These are phyloP conservation scores for Nemania sp. DNA, from an alignment of 2,329 filamentous ascomycete species.

Conservation along the genomic window DNA sequence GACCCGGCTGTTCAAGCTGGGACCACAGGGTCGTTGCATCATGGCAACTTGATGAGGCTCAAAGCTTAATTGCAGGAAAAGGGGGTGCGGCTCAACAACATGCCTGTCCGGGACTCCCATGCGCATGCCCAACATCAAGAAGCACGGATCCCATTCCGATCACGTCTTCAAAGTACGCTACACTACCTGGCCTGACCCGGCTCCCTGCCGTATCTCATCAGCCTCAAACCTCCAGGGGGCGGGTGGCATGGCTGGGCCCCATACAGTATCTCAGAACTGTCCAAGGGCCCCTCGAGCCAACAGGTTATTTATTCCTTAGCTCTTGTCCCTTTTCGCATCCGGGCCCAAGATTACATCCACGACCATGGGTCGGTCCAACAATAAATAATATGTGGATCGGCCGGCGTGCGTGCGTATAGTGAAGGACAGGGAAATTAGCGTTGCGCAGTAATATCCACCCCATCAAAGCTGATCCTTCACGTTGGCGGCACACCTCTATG, in stretches of 20 bases:
- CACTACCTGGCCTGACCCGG: too few relatives aligned
- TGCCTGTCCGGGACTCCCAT: conserved; percentile 15
- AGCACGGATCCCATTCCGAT: conserved; percentile 22
- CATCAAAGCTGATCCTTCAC: conserved; percentile 18
- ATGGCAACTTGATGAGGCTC: conserved; percentile 19
- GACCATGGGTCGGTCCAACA: conserved; percentile 43
- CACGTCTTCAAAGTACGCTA: too few relatives aligned
- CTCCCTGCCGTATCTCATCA: conserved; percentile 21
- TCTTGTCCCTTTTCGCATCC: conserved; percentile 12
- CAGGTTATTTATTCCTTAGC: conserved; percentile 12
- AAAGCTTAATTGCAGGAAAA: conserved; percentile 11
- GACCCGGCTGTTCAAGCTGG: too few relatives aligned
- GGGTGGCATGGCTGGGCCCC: conserved; percentile 25
- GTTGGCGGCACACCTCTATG: conserved; percentile 21
- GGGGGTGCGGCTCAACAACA: conserved; percentile 27
- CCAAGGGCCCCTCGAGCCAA: conserved; percentile 22
- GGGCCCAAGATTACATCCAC: conserved; percentile 41
- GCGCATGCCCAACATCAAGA: conserved; percentile 15
- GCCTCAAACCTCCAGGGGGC: conserved; percentile 28
- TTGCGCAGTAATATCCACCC: conserved; percentile 21
- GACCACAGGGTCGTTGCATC: too few relatives aligned
- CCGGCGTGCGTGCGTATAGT: conserved; percentile 7
- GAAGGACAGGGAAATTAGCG: conserved; percentile 29
- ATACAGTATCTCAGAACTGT: conserved; percentile 37
- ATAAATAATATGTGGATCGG: conserved; percentile 30